A percentile compares a stretch with the other conserved stretches of the same genome.
Conservation (phyloP, 2,329 filamentous ascomycete species). For the Pseudogymnoascus sp. region DNA sequence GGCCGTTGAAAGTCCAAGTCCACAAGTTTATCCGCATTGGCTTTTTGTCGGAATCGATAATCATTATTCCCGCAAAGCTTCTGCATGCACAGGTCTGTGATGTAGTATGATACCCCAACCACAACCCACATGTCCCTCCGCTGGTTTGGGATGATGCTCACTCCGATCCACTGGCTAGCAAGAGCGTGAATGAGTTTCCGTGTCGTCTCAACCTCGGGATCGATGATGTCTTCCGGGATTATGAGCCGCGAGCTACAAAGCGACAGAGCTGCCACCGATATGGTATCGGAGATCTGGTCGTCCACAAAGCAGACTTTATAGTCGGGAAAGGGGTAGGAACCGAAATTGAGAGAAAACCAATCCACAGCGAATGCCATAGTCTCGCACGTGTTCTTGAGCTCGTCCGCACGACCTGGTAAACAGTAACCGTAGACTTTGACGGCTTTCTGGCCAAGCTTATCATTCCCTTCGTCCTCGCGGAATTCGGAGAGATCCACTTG, state of each 20-base stretch:
- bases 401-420: conserved; percentile 70
- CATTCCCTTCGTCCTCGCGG: conserved; percentile 83
- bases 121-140: conserved; percentile 81
- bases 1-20: conserved; percentile 75
- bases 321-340: conserved; percentile 81
- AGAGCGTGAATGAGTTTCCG: conserved; percentile 74
- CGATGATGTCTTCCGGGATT: conserved; percentile 76
- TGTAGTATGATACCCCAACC: conserved; percentile 84
- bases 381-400: conserved; percentile 79
- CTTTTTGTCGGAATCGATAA: conserved; percentile 83
- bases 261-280: conserved; percentile 73
- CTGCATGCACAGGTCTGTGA: conserved; percentile 89
- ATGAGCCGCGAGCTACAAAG: conserved; percentile 82
- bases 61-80: conserved; percentile 90
- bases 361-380: conserved; percentile 84
- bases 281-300: conserved; percentile 68
- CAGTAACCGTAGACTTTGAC: conserved; percentile 89
- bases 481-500: conserved; percentile 84
- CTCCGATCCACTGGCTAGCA: conserved; percentile 88
- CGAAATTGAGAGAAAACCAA: conserved; percentile 79
- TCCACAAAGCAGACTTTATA: conserved; percentile 95
- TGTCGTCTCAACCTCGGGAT: conserved; percentile 75
- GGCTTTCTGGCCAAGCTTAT: conserved; percentile 79
- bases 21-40: conserved; percentile 71
- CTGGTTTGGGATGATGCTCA: conserved; percentile 80